Conservation (phyloP, 2,329 filamentous ascomycete genomes). For the Coccinonectria pachysandricola region DNA sequence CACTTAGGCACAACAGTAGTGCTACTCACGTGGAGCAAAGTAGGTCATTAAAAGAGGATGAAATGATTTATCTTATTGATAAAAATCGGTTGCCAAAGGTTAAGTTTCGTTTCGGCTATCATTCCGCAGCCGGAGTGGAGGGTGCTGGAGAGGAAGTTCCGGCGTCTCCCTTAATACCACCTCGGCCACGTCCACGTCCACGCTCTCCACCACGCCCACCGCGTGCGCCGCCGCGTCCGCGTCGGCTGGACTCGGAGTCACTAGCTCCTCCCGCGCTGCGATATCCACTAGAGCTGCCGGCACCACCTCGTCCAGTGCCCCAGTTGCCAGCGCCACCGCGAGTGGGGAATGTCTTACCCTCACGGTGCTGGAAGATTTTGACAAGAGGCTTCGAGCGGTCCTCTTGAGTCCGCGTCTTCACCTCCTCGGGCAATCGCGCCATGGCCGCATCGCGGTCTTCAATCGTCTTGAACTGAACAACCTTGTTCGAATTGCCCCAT, state of each 20-base stretch:
- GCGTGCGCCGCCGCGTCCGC: conserved; percentile 45
- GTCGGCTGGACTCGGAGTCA: conserved; percentile 50
- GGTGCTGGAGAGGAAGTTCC: conserved; percentile 42
- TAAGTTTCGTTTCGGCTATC: conserved; percentile 8
- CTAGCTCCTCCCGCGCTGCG: conserved; percentile 72
- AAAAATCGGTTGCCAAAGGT: conserved; percentile 8
- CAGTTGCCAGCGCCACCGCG: conserved; percentile 59
- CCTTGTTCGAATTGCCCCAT: conserved; percentile 69
- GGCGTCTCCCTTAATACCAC: conserved; percentile 49
- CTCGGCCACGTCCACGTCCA: conserved; percentile 44
- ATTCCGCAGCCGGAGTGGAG: conserved; percentile 37
- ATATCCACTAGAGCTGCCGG: conserved; percentile 58
- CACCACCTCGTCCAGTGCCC: conserved; percentile 56
- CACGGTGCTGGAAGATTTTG: conserved; percentile 69
- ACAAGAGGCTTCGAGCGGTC: conserved; percentile 72
- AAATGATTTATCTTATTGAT: too few species aligned
- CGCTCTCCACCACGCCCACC: conserved; percentile 50
- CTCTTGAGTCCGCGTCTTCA: conserved; percentile 61
- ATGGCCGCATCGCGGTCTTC: conserved; percentile 77
- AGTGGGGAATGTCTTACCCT: conserved; percentile 41
- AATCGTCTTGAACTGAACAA: conserved; percentile 70
- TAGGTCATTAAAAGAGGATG: too few species aligned
- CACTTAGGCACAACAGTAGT: too few species aligned
- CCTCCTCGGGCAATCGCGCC: conserved; percentile 61
- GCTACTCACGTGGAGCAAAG: too few species aligned